A percentile compares a stretch with the other conserved stretches of the same genome.
Conservation (phyloP, 805 yeast genomes). For the Cyberlindnera americana region DNA sequence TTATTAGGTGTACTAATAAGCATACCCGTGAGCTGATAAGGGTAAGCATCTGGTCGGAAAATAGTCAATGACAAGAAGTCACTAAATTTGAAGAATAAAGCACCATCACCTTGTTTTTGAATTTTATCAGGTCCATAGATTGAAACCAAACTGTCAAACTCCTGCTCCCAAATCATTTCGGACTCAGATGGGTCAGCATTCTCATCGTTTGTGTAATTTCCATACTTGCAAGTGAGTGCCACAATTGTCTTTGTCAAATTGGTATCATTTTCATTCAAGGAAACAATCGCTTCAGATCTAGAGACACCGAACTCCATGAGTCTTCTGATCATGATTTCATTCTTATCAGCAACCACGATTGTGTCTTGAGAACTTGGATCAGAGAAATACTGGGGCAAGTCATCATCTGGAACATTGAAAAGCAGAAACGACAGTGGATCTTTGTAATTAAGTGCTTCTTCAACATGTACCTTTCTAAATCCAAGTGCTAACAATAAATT, state of each 20-base stretch:
- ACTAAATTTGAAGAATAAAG: conserved; percentile 18
- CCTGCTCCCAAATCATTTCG: conserved; percentile 65
- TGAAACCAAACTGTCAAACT: conserved; percentile 60
- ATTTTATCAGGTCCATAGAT: conserved; percentile 43
- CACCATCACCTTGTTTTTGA: conserved; percentile 25
- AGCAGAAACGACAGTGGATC: conserved; percentile 51
- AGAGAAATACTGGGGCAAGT: conserved; percentile 62
- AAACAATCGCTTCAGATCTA: conserved; percentile 53
- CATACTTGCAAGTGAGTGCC: conserved; percentile 39
- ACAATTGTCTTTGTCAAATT: conserved; percentile 52
- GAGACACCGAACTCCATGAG: conserved; percentile 69
- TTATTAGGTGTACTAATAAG: conserved; percentile 42
- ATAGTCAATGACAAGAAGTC: conserved; percentile 34
- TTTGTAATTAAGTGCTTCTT: conserved; percentile 63
- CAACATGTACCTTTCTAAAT: conserved; percentile 64
- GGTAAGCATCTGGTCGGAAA: conserved; percentile 54
- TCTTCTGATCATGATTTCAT: conserved; percentile 53
- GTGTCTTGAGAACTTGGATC: conserved; percentile 55
- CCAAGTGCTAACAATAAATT: conserved; percentile 46
- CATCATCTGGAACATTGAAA: conserved; percentile 92
- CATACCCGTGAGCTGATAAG: conserved; percentile 66
- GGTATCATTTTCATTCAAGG: conserved; percentile 38
- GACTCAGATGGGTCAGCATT: conserved; percentile 11
- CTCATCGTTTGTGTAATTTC: conserved; percentile 20
- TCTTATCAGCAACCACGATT: conserved; percentile 39